A percentile compares a stretch with the other conserved stretches of the same genome.
phyloP scores from a whole-genome alignment of 2,329 filamentous ascomycete species.

The Exserohilum turcica region DNA sequence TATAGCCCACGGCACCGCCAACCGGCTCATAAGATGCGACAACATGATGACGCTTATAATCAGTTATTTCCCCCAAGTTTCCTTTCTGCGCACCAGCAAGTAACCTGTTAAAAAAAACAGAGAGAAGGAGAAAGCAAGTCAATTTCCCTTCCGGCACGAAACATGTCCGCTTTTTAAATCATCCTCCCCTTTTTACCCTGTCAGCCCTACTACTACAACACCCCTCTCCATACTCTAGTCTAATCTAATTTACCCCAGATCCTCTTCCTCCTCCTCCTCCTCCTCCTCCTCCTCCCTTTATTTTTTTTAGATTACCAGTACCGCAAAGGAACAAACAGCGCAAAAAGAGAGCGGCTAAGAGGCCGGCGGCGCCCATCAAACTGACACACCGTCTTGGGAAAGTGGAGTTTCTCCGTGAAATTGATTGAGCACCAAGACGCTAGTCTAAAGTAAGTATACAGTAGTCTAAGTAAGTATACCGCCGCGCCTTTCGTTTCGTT shows the following conservation, averaged over 20 bases:
- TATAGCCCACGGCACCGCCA: conserved; percentile 6
- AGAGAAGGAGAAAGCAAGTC: background rate
- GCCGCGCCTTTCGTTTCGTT: too few relatives aligned
- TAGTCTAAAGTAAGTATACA: too few relatives aligned
- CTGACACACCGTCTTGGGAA: background rate
- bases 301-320: too few relatives aligned
- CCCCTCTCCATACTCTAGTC: too few relatives aligned
- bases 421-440: background rate
- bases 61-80: too few relatives aligned
- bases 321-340: too few relatives aligned
- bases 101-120: background rate
- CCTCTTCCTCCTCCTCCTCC: too few relatives aligned
- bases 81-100: background rate
- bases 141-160: too few relatives aligned
- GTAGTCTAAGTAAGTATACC: too few relatives aligned
- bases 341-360: too few relatives aligned
- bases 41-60: conserved; percentile 1
- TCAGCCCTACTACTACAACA: background rate
- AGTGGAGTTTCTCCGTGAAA: conserved; percentile 2
- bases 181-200: background rate
- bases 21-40: conserved; percentile 2
- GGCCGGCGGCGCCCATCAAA: background rate
- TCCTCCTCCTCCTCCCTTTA: too few relatives aligned
- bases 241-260: conserved; percentile 1
- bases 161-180: background rate